Evolutionary conservation across 2,329 filamentous ascomycete species (phyloP).

Genomic region (Xylaria sp.): DNA sequence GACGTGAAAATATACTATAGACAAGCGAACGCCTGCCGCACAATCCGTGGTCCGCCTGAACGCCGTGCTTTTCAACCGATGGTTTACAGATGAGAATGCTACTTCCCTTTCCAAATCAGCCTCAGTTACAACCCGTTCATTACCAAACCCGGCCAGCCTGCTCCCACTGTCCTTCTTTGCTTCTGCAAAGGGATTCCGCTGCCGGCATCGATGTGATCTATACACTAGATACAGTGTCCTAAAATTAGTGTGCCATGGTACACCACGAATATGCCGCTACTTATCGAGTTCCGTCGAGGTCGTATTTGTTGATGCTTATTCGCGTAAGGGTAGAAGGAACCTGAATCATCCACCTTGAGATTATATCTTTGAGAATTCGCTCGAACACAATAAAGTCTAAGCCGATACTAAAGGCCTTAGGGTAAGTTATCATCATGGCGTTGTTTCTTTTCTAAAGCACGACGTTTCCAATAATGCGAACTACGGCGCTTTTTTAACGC

Average conservation of each 20-base stretch:
- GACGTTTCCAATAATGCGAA: too few species aligned
- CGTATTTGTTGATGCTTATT: background rate
- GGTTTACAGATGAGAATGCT: constrained; percentile 16
- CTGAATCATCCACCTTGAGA: background rate
- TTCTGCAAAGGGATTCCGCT: background rate
- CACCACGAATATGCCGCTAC: background rate
- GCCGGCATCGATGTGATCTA: background rate
- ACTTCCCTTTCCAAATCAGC: background rate
- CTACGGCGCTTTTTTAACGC: too few species aligned
- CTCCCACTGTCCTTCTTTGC: background rate
- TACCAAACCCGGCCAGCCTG: background rate
- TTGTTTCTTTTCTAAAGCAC: background rate
- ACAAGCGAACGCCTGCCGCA: constrained; percentile 17
- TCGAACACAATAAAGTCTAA: background rate
- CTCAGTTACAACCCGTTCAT: background rate
- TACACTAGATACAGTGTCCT: background rate
- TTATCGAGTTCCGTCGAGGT: too few species aligned
- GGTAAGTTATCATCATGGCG: background rate
- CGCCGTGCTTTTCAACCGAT: constrained; percentile 32
- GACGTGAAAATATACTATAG: constrained; percentile 1
- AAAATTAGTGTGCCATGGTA: background rate
- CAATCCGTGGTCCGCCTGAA: constrained; percentile 18
- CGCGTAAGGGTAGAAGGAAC: background rate
- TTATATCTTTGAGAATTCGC: background rate
- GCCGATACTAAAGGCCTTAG: background rate